phyloP scores from a whole-genome alignment of 2,329 filamentous ascomycete species.

The Fusarium nurragi region DNA sequence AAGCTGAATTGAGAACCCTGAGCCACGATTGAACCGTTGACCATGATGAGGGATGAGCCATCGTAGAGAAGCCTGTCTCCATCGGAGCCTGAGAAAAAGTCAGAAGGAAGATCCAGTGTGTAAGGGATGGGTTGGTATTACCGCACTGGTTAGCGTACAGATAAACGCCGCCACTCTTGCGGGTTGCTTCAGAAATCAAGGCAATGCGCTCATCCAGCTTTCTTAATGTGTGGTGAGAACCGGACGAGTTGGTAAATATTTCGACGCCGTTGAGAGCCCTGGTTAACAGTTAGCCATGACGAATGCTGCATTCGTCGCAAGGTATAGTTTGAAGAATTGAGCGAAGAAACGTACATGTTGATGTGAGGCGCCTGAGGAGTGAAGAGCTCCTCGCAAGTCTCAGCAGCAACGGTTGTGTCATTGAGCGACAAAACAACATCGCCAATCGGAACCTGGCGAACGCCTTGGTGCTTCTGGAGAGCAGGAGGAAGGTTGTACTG shows the following conservation, averaged over 20 bases:
- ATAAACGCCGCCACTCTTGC: constrained; percentile 68
- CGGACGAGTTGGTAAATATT: constrained; percentile 71
- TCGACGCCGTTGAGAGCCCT: constrained; percentile 67
- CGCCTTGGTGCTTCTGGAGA: constrained; percentile 61
- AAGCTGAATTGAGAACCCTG: constrained; percentile 72
- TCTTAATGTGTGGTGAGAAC: constrained; percentile 60
- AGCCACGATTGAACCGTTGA: constrained; percentile 70
- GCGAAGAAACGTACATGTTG: constrained; percentile 4
- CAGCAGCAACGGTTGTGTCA: constrained; percentile 53
- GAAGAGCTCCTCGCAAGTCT: constrained; percentile 53
- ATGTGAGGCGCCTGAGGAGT: constrained; percentile 36
- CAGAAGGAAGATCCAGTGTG: neutral
- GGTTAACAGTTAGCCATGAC: neutral
- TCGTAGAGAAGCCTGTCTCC: constrained; percentile 66
- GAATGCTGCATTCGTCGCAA: fast-evolving
- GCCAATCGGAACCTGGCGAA: constrained; percentile 52
- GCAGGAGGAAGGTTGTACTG: constrained; percentile 59
- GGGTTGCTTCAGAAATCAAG: constrained; percentile 73
- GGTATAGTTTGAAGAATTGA: fast-evolving
- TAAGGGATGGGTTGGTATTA: neutral
- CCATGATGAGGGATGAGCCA: constrained; percentile 67
- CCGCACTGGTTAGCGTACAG: constrained; percentile 52
- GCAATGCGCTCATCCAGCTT: constrained; percentile 72
- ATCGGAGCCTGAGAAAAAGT: constrained; percentile 54
- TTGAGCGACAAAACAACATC: constrained; percentile 52